Base-by-base conservation (phyloP, 768 basidiomycete species). In the Phaffia tasmanica region DNA sequence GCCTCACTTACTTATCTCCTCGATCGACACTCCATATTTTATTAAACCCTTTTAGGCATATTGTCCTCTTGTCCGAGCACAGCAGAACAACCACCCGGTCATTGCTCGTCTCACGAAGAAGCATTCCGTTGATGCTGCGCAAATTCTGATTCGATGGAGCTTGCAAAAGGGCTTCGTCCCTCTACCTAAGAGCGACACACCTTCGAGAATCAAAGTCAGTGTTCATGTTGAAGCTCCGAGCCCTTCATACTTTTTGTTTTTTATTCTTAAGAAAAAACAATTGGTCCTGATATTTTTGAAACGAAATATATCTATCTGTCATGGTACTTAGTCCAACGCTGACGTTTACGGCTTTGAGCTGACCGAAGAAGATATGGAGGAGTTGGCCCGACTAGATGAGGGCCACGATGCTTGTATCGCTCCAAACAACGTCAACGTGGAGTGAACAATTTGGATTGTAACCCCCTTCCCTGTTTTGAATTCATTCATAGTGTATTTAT, bases 301-400 rank as follows among this genome's bases (percentile, higher is more conserved):
- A n/a, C n/a, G n/a, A n/a, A n/a, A n/a, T n/a, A n/a, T n/a, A n/a
- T n/a, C n/a, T n/a, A n/a, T n/a, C n/a, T n/a, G n/a, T n/a, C n/a
- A n/a, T n/a, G n/a, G n/a, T n/a, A n/a, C n/a, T 84, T 85, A 72
- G 61, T 68, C 68, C 8, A 95, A 95, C 70, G 77, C 83, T 0
- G 75, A 86, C 29, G 73, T 94, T 0, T 93, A 83, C 68, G 85
- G 88, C 72, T 93, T 93, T 71, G 82, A 83, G 62, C 78, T 95
- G 25, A 75, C 74, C 57, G 74, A 75, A 27, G 84, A 83, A 54
- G 89, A 92, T 63, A 83, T 94, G 79, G 71, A 72, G 0, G 75
- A 74, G 30, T 77, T 95, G 16, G 84, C 91, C 73, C 78, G 75
- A 0, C 79, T 94, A 1, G 89, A 94, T 73, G 76, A 79, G 59